Conservation (phyloP, 2,329 filamentous ascomycete genomes). For the Torrubiella hemipterigena region DNA sequence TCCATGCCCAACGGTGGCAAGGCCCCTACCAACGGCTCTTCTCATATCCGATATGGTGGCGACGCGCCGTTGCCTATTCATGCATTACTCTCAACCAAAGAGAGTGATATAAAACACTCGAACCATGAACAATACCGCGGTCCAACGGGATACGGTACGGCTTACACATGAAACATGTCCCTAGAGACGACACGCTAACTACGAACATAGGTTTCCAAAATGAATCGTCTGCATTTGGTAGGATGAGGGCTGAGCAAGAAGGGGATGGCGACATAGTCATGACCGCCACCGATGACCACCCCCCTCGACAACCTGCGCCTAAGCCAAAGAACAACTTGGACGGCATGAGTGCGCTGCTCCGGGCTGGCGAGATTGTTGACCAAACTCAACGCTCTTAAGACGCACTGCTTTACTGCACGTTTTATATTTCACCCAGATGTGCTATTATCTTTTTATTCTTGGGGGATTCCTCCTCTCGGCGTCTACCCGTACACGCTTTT, state of each 20-base stretch:
- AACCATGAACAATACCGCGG: no score
- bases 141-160: slow-evolving; percentile 25
- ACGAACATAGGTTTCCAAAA: slow-evolving; percentile 18
- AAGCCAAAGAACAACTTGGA: slow-evolving; percentile 27
- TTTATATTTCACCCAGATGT: no score
- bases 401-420: no score
- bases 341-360: slow-evolving; percentile 46
- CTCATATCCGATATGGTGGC: slow-evolving; percentile 25
- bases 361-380: slow-evolving; percentile 46
- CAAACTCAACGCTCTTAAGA: no score
- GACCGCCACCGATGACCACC: slow-evolving; percentile 12
- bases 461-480: no score
- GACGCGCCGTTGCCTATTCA: slow-evolving; percentile 44
- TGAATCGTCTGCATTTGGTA: slow-evolving; percentile 17
- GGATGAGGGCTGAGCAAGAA: slow-evolving; percentile 17
- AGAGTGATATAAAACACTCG: neutral
- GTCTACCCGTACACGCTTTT: no score
- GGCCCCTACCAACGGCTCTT: slow-evolving; percentile 14
- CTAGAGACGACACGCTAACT: slow-evolving; percentile 15
- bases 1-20: slow-evolving; percentile 14
- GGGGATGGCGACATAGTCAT: slow-evolving; percentile 19
- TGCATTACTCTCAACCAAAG: slow-evolving; percentile 28
- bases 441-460: no score
- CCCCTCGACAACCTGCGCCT: slow-evolving; percentile 16
- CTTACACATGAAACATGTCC: slow-evolving; percentile 7